Base-by-base conservation (phyloP, 495 filamentous ascomycete genomes). In the Trichoderma orchidacearum region DNA sequence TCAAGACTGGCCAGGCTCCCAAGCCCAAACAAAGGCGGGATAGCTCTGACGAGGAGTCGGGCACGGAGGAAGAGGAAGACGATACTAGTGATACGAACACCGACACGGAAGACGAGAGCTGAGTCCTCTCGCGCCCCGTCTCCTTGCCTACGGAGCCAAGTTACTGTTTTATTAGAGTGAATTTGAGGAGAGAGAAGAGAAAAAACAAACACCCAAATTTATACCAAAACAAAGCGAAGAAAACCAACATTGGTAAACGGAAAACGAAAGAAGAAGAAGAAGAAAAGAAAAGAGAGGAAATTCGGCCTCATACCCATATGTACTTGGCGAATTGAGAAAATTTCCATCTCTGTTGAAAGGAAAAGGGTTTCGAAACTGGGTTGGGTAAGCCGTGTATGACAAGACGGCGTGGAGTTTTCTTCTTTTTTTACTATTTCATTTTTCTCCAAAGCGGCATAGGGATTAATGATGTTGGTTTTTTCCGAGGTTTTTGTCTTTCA, bases 11-110 rank as follows among this genome's bases (percentile, higher is more conserved):
- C 55, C 70, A 78, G 21, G 71, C 80, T 21, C 68, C 76, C 60
- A 76, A 80, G 60, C 67, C 71, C 35, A 63, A 63, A 32, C 84
- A 83, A 70, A 72, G 62, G 66, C 74, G 74, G 64, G 81, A 81
- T 50, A 81, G 82, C 36, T 82, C 80, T 56, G 85, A 84, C 32
- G 83, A 85, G 25, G 88, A 95, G 68, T 95, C 90, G 64, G 89
- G 92, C 64, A 95, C 90, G 25, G 90, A 95, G 7, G 87, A 86
- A 61, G 86, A 90, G 59, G 85, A 79, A 30, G 82, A 83, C 45
- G 81, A 86, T 71, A 85, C 84, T 32, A 89, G 86, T 62, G 85
- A 85, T 58, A 90, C 86, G 30, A 80, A 90, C 64, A 90, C 86
- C 12, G 88, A 93, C 64, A 90, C 85, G 29, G 86, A 91, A 62